These are phyloP conservation scores for Beauveria brongniartii DNA, from an alignment of 2,329 filamentous ascomycete species.

Conservation along the genomic window DNA sequence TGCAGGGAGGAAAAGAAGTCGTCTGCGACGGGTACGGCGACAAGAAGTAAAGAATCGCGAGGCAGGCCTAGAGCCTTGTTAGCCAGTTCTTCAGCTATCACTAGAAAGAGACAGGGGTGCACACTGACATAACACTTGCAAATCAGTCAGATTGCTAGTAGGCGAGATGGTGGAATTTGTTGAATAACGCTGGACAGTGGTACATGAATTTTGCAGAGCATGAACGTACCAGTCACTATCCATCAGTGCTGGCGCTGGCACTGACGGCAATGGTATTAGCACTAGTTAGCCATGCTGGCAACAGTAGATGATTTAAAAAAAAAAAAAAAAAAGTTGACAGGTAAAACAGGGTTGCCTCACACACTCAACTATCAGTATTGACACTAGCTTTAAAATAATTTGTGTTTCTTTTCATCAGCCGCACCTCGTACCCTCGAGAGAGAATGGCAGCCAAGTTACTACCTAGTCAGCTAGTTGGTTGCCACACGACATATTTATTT, in stretches of 20 bases:
- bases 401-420: not conserved
- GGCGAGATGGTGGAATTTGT: not conserved
- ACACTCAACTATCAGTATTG: too few species aligned
- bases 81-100: not conserved
- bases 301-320: too few species aligned
- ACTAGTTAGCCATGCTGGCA: not conserved
- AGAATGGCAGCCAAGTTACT: too few species aligned
- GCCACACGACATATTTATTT: not conserved
- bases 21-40: not conserved
- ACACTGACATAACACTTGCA: not conserved
- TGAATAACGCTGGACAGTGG: not conserved
- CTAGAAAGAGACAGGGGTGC: not conserved
- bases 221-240: not conserved
- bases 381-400: not conserved
- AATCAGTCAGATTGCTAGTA: not conserved
- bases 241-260: not conserved
- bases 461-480: not conserved
- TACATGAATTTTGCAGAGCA: not conserved
- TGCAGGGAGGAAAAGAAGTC: not conserved
- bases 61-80: not conserved
- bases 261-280: not conserved
- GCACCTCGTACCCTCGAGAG: not conserved
- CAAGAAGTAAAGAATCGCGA: not conserved
- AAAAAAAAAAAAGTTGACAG: too few species aligned
- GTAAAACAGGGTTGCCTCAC: too few species aligned